Evolutionary conservation across 2,329 filamentous ascomycete genomes (phyloP).

Genomic region (Colletotrichum tropicale): DNA sequence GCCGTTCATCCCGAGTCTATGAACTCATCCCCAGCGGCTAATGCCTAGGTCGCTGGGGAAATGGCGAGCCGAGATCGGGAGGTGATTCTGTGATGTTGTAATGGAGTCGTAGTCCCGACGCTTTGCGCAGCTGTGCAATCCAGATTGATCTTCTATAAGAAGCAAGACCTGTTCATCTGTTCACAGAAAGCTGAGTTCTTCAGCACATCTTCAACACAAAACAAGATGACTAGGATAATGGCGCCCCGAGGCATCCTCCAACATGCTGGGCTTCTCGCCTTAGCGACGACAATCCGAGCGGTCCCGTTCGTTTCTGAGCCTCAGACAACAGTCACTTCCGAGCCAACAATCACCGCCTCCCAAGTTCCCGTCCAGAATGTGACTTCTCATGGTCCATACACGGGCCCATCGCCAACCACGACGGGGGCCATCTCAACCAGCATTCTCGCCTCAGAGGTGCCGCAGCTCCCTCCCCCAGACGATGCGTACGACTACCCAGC

Average conservation of each 20-base stretch:
- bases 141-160: background rate
- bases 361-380: constrained; percentile 53
- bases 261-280: constrained; percentile 20
- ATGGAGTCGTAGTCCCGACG: background rate
- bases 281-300: constrained; percentile 26
- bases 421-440: constrained; percentile 70
- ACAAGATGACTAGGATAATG: background rate
- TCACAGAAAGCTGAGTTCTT: accelerated
- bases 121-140: background rate
- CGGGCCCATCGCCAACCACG: constrained; percentile 66
- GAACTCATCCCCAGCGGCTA: background rate
- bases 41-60: background rate
- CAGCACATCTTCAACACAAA: background rate
- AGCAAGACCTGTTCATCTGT: background rate
- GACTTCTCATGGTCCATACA: constrained; percentile 72
- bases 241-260: background rate
- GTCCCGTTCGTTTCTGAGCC: constrained; percentile 38
- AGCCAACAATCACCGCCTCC: constrained; percentile 27
- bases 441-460: constrained; percentile 62
- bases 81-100: background rate
- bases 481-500: constrained; percentile 73
- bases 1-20: background rate
- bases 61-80: background rate
- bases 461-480: constrained; percentile 59
- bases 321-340: constrained; percentile 37